Percentiles rank a stretch among this genome's conserved stretches.
Evolutionary conservation across 2,329 filamentous ascomycete genomes (phyloP).

Genomic region (Colletotrichum euphorbiae): DNA sequence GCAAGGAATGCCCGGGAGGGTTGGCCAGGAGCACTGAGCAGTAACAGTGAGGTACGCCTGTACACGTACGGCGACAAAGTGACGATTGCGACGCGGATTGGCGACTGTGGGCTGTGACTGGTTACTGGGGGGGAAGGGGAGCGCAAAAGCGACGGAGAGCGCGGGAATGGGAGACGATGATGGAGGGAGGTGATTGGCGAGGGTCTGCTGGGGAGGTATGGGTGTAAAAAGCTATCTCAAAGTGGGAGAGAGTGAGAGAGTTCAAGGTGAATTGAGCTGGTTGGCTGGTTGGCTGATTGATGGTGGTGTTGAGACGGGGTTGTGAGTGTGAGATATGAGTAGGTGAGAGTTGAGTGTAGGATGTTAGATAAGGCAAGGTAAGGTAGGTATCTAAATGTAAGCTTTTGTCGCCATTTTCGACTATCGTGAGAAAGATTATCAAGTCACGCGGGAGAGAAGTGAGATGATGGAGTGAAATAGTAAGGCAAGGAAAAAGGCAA

Average conservation of each 20-base stretch:
- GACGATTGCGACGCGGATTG: conserved; percentile 22
- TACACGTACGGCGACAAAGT: neutral
- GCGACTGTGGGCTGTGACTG: neutral
- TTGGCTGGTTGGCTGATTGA: neutral
- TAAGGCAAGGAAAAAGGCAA: neutral
- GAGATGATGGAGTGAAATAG: neutral
- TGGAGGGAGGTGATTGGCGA: conserved; percentile 26
- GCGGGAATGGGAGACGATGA: conserved; percentile 3
- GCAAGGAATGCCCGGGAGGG: conserved; percentile 7
- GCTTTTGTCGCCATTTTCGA: too few species aligned
- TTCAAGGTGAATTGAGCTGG: too few species aligned
- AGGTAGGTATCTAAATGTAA: neutral
- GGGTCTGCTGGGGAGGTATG: neutral
- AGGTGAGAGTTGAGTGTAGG: too few species aligned
- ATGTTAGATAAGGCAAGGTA: neutral
- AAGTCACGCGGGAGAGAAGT: neutral
- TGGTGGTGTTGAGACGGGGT: neutral
- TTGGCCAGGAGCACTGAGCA: conserved; percentile 7
- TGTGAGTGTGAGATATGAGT: neutral
- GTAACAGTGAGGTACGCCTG: conserved; percentile 8
- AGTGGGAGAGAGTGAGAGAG: neutral
- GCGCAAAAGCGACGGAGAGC: neutral
- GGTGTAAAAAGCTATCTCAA: conserved; percentile 1
- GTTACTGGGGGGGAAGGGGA: neutral
- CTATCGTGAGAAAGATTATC: too few species aligned